Conservation (phyloP, 495 filamentous ascomycete species). For the Daldinia vernicosa region DNA sequence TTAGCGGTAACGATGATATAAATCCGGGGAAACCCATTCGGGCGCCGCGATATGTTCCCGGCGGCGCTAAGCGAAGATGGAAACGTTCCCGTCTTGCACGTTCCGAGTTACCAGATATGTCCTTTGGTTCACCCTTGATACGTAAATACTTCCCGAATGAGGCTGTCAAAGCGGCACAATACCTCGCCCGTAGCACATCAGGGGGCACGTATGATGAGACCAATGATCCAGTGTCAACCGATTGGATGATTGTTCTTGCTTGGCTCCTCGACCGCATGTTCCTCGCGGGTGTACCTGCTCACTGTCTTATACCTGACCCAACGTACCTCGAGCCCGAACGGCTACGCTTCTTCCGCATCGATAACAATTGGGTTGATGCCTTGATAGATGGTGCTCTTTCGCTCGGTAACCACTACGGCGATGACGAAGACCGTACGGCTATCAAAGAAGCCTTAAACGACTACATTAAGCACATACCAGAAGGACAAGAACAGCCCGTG, state of each 20-base stretch:
- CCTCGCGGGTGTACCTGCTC: constrained; percentile 50
- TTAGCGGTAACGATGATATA: constrained; percentile 13
- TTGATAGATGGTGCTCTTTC: constrained; percentile 60
- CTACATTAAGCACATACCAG: constrained; percentile 30
- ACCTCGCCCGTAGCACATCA: constrained; percentile 13
- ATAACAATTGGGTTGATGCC: constrained; percentile 55
- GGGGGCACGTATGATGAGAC: constrained; percentile 46
- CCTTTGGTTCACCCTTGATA: neutral
- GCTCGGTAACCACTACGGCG: constrained; percentile 51
- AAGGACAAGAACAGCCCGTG: constrained; percentile 11
- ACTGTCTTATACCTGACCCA: constrained; percentile 54
- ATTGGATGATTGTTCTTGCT: constrained; percentile 49
- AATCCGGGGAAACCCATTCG: neutral
- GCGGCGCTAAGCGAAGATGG: constrained; percentile 19
- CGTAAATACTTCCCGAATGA: constrained; percentile 8
- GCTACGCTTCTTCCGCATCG: constrained; percentile 60
- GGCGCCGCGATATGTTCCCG: constrained; percentile 8
- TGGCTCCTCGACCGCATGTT: constrained; percentile 53
- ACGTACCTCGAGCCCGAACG: constrained; percentile 51
- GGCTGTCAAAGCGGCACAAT: constrained; percentile 15
- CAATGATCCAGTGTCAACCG: constrained; percentile 40
- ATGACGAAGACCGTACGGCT: constrained; percentile 43
- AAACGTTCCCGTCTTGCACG: constrained; percentile 15
- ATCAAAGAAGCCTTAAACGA: constrained; percentile 50
- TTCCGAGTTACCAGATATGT: constrained; percentile 7